phyloP scores from a whole-genome alignment of 2,329 filamentous ascomycete genomes.

The Verticillium dahliae region DNA sequence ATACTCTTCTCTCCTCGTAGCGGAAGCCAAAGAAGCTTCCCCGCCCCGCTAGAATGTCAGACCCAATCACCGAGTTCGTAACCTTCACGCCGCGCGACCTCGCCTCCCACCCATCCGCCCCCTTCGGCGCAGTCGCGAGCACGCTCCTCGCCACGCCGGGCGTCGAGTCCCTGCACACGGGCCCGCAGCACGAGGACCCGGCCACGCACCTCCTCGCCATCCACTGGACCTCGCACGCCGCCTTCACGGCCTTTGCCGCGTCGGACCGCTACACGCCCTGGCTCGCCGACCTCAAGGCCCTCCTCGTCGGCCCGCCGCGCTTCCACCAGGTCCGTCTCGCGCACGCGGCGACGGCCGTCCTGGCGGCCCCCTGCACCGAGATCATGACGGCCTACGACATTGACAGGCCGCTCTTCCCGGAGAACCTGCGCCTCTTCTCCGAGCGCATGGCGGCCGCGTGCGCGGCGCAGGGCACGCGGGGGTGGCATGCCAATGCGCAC shows the following conservation, averaged over 20 bases:
- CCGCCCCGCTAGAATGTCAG: not conserved
- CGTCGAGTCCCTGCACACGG: constrained; percentile 24
- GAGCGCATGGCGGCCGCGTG: constrained; percentile 19
- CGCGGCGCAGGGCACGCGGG: constrained; percentile 16
- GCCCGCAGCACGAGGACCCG: constrained; percentile 26
- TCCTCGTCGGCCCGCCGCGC: constrained; percentile 16
- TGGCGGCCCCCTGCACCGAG: constrained; percentile 25
- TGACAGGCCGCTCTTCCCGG: constrained; percentile 13
- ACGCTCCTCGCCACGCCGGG: constrained; percentile 19
- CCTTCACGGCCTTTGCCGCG: constrained; percentile 31
- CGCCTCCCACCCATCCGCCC: constrained; percentile 2
- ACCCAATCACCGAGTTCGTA: constrained; percentile 11
- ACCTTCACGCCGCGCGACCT: constrained; percentile 7
- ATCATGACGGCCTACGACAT: constrained; percentile 26
- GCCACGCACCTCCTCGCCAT: constrained; percentile 23
- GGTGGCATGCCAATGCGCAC: constrained; percentile 23
- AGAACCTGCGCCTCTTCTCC: constrained; percentile 16
- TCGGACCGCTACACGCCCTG: constrained; percentile 33
- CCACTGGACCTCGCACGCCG: constrained; percentile 24
- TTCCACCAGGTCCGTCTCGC: constrained; percentile 15
- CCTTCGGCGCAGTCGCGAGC: constrained; percentile 6
- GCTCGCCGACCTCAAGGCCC: constrained; percentile 26
- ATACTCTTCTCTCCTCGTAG: not conserved
- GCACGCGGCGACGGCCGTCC: constrained; percentile 16
- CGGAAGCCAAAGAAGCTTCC: not conserved